Evolutionary conservation across 1,139 yeast genomes (phyloP).

Genomic region (Pichia sp.): DNA sequence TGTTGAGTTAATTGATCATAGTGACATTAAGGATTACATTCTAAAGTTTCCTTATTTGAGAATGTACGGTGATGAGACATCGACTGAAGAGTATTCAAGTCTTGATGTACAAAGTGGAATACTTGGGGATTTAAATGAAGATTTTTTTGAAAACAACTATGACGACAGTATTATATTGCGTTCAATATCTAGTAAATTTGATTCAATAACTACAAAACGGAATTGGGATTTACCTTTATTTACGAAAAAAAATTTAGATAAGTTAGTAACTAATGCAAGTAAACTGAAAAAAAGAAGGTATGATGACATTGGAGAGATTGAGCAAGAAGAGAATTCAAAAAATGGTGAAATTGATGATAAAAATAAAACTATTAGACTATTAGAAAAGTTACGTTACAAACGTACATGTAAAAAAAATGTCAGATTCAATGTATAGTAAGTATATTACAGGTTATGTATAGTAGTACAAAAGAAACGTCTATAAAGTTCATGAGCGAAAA

Average conservation of each 20-base stretch:
- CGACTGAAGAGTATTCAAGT: slow-evolving; percentile 11
- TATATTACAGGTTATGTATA: background rate
- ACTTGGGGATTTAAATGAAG: background rate
- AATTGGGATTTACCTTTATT: slow-evolving; percentile 43
- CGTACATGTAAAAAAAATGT: slow-evolving; percentile 16
- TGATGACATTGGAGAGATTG: slow-evolving; percentile 7
- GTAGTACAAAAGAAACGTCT: background rate
- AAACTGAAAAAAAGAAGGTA: slow-evolving; percentile 16
- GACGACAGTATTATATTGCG: slow-evolving; percentile 19
- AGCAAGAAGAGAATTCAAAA: background rate
- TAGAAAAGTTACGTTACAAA: slow-evolving; percentile 14
- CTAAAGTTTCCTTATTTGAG: slow-evolving; percentile 42
- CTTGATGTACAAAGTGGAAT: slow-evolving; percentile 1
- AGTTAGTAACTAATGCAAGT: slow-evolving; percentile 27
- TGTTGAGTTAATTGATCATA: slow-evolving; percentile 42
- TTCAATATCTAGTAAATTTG: slow-evolving; percentile 11
- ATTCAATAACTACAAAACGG: slow-evolving; percentile 9
- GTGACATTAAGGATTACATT: slow-evolving; percentile 51
- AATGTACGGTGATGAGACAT: slow-evolving; percentile 19
- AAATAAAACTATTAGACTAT: slow-evolving; percentile 2
- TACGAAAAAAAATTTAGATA: slow-evolving; percentile 36
- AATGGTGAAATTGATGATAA: background rate
- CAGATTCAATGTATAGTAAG: slow-evolving; percentile 13
- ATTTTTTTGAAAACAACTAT: slow-evolving; percentile 1
- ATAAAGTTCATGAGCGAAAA: background rate